Percentiles rank a stretch among this genome's conserved stretches.
Conservation (phyloP, 2,329 filamentous ascomycete genomes). For the Fusarium subtropicale region DNA sequence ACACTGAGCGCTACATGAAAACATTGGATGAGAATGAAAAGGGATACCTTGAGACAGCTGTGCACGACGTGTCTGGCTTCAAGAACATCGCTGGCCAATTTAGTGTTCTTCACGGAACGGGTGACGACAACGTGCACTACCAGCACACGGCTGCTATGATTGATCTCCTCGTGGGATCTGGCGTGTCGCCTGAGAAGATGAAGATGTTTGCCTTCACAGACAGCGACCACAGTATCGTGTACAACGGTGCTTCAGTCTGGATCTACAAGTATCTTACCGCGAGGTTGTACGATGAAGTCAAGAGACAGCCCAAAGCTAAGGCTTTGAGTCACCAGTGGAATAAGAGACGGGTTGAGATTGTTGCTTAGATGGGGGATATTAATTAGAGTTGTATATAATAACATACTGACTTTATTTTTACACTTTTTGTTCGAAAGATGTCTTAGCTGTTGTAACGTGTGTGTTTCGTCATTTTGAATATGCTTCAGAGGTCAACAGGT, state of each 20-base stretch:
- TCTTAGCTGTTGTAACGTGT: neutral
- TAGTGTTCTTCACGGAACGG: slow-evolving; percentile 72
- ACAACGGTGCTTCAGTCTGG: slow-evolving; percentile 66
- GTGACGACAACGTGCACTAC: slow-evolving; percentile 79
- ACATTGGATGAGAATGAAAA: slow-evolving; percentile 64
- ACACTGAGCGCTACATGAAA: slow-evolving; percentile 81
- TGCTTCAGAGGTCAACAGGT: too few species aligned
- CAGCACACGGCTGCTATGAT: slow-evolving; percentile 72
- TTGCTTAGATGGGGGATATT: neutral
- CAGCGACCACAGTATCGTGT: slow-evolving; percentile 70
- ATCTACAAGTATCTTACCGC: slow-evolving; percentile 73
- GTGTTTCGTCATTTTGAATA: too few species aligned
- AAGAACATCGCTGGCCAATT: slow-evolving; percentile 70
- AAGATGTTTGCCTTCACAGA: slow-evolving; percentile 74
- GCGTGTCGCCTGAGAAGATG: slow-evolving; percentile 71
- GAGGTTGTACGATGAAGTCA: slow-evolving; percentile 71
- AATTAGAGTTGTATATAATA: neutral
- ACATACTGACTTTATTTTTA: neutral
- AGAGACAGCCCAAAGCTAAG: slow-evolving; percentile 57
- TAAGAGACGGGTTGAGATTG: slow-evolving; percentile 25
- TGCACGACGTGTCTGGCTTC: slow-evolving; percentile 70
- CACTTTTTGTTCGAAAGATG: rapidly evolving
- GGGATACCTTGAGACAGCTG: slow-evolving; percentile 71
- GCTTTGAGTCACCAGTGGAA: slow-evolving; percentile 52
- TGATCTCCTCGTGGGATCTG: slow-evolving; percentile 69